Conservation (phyloP, 371 early-diverging fungal species). For the Mucor indicus region DNA sequence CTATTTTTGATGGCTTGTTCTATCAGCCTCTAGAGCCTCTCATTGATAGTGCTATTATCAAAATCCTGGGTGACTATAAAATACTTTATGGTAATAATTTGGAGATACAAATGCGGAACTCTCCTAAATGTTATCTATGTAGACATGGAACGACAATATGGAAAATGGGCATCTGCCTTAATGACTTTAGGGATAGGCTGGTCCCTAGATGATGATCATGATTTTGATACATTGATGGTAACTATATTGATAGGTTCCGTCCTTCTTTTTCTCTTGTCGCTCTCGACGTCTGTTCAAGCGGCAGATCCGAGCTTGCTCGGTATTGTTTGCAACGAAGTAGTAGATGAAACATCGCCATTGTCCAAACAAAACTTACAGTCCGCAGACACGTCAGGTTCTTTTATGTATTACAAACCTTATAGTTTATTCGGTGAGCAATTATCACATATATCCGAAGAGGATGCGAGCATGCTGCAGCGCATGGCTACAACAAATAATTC, state of each 20-base stretch:
- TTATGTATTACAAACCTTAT: constrained; percentile 34
- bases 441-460: constrained; percentile 47
- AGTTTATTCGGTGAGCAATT: constrained; percentile 39
- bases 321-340: neutral
- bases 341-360: constrained; percentile 15
- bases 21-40: constrained; percentile 28
- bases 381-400: constrained; percentile 6
- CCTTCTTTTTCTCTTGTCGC: constrained; percentile 29
- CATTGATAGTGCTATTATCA: constrained; percentile 33
- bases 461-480: constrained; percentile 33
- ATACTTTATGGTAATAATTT: constrained; percentile 29
- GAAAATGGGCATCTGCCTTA: constrained; percentile 24
- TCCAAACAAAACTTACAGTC: constrained; percentile 18
- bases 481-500: constrained; percentile 16
- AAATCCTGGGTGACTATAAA: constrained; percentile 33
- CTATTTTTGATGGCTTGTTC: constrained; percentile 30
- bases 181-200: constrained; percentile 33
- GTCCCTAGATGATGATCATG: constrained; percentile 41
- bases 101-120: neutral
- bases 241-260: constrained; percentile 32
- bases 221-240: constrained; percentile 44
- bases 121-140: constrained; percentile 12
- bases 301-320: constrained; percentile 24
- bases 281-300: constrained; percentile 37
- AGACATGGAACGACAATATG: constrained; percentile 29